Evolutionary conservation across 179 eudicot genomes (phyloP), one percentile per base, ranked within the genome.

Genomic region (Beta corolliflora): DNA sequence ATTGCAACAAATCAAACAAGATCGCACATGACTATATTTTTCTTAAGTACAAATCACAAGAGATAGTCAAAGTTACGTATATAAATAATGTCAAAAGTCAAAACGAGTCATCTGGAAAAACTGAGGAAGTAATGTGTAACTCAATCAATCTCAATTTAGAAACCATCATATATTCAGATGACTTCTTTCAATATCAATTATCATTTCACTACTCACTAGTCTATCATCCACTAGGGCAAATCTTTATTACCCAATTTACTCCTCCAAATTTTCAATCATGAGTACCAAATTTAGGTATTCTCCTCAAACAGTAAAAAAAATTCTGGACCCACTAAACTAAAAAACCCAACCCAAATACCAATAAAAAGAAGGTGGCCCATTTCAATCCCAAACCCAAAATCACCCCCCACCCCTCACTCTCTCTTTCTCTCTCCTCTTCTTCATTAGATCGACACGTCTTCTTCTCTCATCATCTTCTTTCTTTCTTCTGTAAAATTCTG

Each of bases 321-420:
- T n/a, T n/a, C 1, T 25, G 75, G 75, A 71, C 59, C 75, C 75
- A 71, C 75, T 8, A 48, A 71, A 71, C 58, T 8, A 7, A 41
- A 44, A 63, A n/a, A n/a, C n/a, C n/a, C n/a, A n/a, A n/a, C n/a
- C n/a, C n/a, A 21, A 61, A 61, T 61, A 7, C 31, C 41, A 48
- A 48, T 48, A 48, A 64, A 23, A 64, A 71, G 50, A 71, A 25
- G 25, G 3, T 50, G 58, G 44, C 75, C 58, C 75, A 71, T 21
- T 19, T 10, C 8, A 48, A 48, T 56, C 75, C 75, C 12, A 71
- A 71, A 48, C 75, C 75, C 75, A 23, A 71, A 71, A 48, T 6
- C 55, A 64, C 16, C 29, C 29, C 69, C n/a, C 41, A 36, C 41
- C 41, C n/a, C 41, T 2, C 0, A 0, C 41, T 36, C 41, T 36